A percentile compares a stretch with the other conserved stretches of the same genome.
Evolutionary conservation across 2,329 filamentous ascomycete species (phyloP).

Genomic region (Blastomyces gilchristii): DNA sequence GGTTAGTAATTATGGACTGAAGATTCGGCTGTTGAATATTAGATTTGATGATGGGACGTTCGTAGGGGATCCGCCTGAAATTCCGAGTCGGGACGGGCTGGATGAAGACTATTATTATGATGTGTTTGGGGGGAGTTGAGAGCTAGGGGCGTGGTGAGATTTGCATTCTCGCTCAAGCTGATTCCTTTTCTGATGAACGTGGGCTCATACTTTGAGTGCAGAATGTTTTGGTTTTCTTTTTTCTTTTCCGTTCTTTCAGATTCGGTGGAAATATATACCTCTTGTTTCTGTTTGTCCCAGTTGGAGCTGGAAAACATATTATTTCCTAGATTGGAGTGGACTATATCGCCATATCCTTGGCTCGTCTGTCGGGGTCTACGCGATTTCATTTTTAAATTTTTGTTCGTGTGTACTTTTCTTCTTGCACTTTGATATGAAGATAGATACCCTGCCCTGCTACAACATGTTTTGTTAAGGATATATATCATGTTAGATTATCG

Average conservation of each 20-base stretch:
- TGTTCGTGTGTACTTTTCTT: not conserved
- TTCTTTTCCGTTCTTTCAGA: too few relatives aligned
- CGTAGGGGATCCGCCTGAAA: constrained; percentile 57
- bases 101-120: constrained; percentile 94
- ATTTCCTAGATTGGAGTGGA: not conserved
- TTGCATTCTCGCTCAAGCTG: constrained; percentile 14
- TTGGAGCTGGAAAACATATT: not conserved
- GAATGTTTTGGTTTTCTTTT: not conserved
- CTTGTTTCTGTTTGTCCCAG: not conserved
- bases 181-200: not conserved
- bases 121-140: constrained; percentile 41
- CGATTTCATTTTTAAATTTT: not conserved
- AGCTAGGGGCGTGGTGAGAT: not conserved
- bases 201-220: not conserved
- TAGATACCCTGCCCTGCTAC: not conserved
- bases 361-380: not conserved
- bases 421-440: not conserved
- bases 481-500: not conserved
- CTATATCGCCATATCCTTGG: not conserved
- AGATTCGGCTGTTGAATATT: constrained; percentile 86
- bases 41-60: constrained; percentile 69
- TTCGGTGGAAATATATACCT: not conserved
- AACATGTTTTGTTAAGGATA: not conserved
- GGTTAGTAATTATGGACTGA: constrained; percentile 81
- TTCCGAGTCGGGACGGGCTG: constrained; percentile 73